Base-by-base conservation (phyloP, 305 asterid genomes). In the Fraxinus nigra region DNA sequence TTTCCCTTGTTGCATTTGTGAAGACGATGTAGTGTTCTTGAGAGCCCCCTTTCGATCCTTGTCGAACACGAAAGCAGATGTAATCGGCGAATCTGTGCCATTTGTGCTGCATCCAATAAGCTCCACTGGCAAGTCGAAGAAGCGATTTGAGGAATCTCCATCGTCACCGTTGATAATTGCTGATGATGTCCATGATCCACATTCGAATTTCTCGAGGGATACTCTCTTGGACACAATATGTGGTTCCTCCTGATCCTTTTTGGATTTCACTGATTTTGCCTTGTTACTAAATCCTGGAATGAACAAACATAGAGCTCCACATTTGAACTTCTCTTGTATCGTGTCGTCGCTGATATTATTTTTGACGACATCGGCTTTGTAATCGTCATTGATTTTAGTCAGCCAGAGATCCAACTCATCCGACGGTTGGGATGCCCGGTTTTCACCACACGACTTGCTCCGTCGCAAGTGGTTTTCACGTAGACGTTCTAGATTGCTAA, bases 391-490 rank as follows among this genome's bases (percentile, higher is more conserved):
- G 59, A 73, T 24, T 35, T 72, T 81, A 59, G 81, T 54, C 80
- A 90, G 79, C 92, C 92, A 92, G 11, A 90, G 79, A 67, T 92
- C 95, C 7, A 93, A 85, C 79, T 89, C 97, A 56, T 89, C 85
- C 1, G 97, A 91, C 3, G 95, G 96, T 67, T 80, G 87, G 76
- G 83, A 84, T 0, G 87, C 74, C 79, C 97, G 85, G 3, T 95
- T 93, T 81, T 93, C 96, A 5, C 98, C 93, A 40, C 93, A 94
- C 0, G 98, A 94, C 90, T 93, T 93, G 85, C 97, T 93, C 84
- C 93, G 87, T 85, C 83, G 89, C 76, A 93, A 56, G 82, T 88
- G 93, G 20, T 30, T 87, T 82, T 89, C 93, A 1, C 89, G 85
- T 1, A 94, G 89, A n/a, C 89, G 89, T 87, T 91, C 95, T 0